These are phyloP conservation scores for Penicillium taxi DNA, from an alignment of 495 filamentous ascomycete species.

Conservation along the genomic window DNA sequence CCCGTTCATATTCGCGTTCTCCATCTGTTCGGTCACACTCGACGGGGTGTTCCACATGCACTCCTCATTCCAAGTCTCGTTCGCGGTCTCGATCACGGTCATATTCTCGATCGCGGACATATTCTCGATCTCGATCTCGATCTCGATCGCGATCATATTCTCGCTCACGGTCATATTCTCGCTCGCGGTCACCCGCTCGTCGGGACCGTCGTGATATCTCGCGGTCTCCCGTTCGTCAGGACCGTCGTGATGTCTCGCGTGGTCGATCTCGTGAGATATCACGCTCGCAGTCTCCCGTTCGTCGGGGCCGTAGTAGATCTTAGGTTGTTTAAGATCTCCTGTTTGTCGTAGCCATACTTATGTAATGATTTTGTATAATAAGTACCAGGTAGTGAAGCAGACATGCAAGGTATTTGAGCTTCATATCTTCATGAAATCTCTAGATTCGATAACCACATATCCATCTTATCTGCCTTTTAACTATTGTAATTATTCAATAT, in stretches of 20 bases:
- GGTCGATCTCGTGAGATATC: slow-evolving; percentile 29
- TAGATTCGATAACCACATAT: no score
- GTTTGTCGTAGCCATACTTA: no score
- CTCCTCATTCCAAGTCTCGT: slow-evolving; percentile 35
- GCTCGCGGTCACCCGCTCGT: slow-evolving; percentile 1
- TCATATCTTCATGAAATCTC: no score
- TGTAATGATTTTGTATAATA: no score
- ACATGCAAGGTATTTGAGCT: no score
- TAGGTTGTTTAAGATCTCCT: no score
- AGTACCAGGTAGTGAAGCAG: no score
- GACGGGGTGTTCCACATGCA: slow-evolving; percentile 4
- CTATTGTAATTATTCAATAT: no score
- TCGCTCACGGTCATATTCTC: background rate
- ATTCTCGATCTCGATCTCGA: slow-evolving; percentile 3
- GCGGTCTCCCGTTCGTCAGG: slow-evolving; percentile 26
- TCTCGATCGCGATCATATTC: background rate
- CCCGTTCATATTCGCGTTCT: slow-evolving; percentile 34
- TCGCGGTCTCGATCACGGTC: slow-evolving; percentile 32
- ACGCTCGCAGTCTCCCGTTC: no score
- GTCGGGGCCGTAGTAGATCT: no score
- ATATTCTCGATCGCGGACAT: slow-evolving; percentile 29
- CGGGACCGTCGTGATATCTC: no score
- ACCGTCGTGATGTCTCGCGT: slow-evolving; percentile 24
- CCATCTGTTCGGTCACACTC: slow-evolving; percentile 35
- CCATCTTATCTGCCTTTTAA: no score